These are phyloP conservation scores for Acanthamoeba culbertsoni DNA, from an alignment of 208 protist species.

Conservation along the genomic window DNA sequence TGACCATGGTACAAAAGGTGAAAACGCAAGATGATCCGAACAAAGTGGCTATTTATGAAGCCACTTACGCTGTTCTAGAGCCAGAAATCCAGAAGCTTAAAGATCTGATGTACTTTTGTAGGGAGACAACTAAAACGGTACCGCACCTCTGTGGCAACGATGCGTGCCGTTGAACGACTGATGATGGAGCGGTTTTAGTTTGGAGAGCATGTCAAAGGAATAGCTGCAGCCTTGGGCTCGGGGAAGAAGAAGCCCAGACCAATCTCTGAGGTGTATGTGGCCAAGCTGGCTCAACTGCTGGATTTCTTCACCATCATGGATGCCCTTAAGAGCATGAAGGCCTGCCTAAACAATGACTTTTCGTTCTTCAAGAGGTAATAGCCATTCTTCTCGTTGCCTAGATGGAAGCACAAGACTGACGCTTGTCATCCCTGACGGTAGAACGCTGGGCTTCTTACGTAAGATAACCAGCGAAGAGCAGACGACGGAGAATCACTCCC, in stretches of 20 bases:
- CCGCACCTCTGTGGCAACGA: not conserved
- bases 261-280: not conserved
- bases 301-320: constrained; percentile 81
- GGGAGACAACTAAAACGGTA: not conserved
- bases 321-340: constrained; percentile 85
- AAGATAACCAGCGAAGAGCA: constrained; percentile 75
- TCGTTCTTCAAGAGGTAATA: constrained; percentile 81
- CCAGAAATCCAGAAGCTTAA: constrained; percentile 81
- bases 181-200: not conserved
- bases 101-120: constrained; percentile 67
- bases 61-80: constrained; percentile 76
- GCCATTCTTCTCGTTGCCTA: not conserved
- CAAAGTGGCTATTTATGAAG: constrained; percentile 79
- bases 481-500: constrained; percentile 76
- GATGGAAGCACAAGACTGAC: not conserved
- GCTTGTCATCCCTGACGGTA: not conserved
- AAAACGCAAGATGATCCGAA: constrained; percentile 76
- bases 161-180: not conserved
- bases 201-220: constrained; percentile 66
- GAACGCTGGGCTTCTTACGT: constrained; percentile 72
- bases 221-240: not conserved
- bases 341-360: constrained; percentile 85
- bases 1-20: constrained; percentile 52
- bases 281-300: constrained; percentile 62
- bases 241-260: constrained; percentile 66